Conservation (phyloP, 805 yeast genomes). For the Metschnikowia bowlesiae region DNA sequence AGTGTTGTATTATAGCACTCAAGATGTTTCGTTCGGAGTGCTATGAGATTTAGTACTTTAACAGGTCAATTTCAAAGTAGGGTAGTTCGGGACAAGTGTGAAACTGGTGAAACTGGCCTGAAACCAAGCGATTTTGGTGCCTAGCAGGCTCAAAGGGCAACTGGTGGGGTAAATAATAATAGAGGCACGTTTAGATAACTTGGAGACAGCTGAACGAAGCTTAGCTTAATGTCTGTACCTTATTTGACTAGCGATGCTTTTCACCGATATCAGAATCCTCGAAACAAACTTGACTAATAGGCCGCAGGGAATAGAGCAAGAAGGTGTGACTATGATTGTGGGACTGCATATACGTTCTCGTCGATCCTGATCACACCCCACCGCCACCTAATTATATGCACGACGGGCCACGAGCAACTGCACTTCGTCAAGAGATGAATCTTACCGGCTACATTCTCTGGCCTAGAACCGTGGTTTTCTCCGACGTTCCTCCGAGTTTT, state of each 20-base stretch:
- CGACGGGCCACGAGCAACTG: neutral
- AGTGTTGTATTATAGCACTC: too few species aligned
- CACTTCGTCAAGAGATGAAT: too few species aligned
- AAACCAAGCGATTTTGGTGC: neutral
- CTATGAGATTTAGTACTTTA: too few species aligned
- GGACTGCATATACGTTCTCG: neutral
- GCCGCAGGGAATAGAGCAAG: neutral
- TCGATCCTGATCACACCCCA: neutral
- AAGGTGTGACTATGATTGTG: constrained; percentile 1
- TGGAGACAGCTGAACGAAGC: neutral
- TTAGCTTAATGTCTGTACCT: neutral
- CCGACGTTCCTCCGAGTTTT: too few species aligned
- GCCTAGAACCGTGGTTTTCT: too few species aligned
- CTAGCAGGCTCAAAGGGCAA: neutral
- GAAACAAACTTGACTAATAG: neutral
- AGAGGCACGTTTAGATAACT: neutral
- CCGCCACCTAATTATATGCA: neutral
- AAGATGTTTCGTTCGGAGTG: too few species aligned
- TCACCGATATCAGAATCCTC: neutral
- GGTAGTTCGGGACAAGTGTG: too few species aligned
- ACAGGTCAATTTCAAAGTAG: too few species aligned
- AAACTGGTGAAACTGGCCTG: too few species aligned
- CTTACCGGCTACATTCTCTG: too few species aligned
- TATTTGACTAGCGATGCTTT: neutral
- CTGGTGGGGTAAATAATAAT: neutral